phyloP scores from a whole-genome alignment of 306 rosid species.

The Inga leiocalycina region DNA sequence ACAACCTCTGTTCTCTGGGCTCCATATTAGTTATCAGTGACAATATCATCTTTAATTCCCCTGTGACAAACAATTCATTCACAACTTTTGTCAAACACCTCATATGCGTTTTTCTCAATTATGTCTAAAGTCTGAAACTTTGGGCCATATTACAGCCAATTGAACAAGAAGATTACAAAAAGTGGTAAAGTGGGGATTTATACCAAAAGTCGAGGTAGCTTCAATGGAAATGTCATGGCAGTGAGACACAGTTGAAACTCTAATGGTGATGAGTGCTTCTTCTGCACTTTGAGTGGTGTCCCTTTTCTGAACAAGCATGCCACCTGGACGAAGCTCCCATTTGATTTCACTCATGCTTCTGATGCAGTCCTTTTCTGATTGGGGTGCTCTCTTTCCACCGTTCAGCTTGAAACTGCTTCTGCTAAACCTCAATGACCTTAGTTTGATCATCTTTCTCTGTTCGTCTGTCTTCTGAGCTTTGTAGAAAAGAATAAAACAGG shows the following conservation, averaged over 20 bases:
- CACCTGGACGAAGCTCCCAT: constrained; percentile 98
- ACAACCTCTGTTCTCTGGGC: constrained; percentile 80
- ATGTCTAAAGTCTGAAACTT: background rate
- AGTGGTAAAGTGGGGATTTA: background rate
- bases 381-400: constrained; percentile 39
- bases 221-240: constrained; percentile 79
- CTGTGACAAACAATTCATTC: constrained; percentile 43
- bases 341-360: constrained; percentile 57
- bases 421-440: constrained; percentile 77
- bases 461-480: background rate
- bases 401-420: constrained; percentile 67
- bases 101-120: background rate
- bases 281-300: constrained; percentile 51
- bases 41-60: constrained; percentile 76
- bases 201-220: constrained; percentile 88
- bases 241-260: constrained; percentile 77
- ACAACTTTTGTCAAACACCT: constrained; percentile 15
- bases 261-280: constrained; percentile 63
- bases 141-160: background rate
- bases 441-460: constrained; percentile 71
- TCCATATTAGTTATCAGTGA: constrained; percentile 70
- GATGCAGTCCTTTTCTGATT: constrained; percentile 36
- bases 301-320: constrained; percentile 95
- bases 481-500: background rate
- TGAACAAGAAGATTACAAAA: background rate